Evolutionary conservation across 2,329 filamentous ascomycete species (phyloP).

Genomic region (Hypocreales sp.): DNA sequence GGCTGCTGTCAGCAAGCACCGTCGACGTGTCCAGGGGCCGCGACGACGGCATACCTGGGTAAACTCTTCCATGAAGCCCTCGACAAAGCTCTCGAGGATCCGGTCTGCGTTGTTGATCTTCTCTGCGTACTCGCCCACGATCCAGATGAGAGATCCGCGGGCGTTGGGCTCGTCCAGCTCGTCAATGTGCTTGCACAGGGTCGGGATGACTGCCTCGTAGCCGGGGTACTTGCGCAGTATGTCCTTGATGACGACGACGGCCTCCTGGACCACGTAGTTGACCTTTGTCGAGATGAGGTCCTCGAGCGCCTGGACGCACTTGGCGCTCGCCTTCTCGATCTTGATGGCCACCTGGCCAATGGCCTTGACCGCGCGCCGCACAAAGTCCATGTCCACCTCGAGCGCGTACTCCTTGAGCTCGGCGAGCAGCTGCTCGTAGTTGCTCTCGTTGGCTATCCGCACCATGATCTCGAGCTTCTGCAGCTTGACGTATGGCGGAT

Average conservation of each 20-base stretch:
- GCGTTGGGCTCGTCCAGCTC: constrained; percentile 91
- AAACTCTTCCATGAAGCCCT: constrained; percentile 91
- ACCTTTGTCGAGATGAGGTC: constrained; percentile 96
- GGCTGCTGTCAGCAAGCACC: constrained; percentile 3
- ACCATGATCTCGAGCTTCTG: constrained; percentile 99
- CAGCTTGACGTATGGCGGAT: constrained; percentile 92
- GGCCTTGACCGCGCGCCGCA: constrained; percentile 81
- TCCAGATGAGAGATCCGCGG: constrained; percentile 88
- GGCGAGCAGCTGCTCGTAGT: constrained; percentile 84
- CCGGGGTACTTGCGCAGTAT: constrained; percentile 96
- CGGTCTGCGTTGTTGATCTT: constrained; percentile 99
- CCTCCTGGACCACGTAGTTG: constrained; percentile 97
- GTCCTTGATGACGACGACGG: constrained; percentile 97
- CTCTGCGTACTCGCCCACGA: constrained; percentile 96
- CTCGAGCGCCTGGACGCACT: constrained; percentile 84
- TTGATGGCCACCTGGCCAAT: constrained; percentile 98
- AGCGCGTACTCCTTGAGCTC: constrained; percentile 95
- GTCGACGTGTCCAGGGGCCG: no score
- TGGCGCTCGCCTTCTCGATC: constrained; percentile 87
- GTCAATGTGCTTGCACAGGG: constrained; percentile 90
- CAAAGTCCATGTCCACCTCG: constrained; percentile 99
- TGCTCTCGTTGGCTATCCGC: constrained; percentile 91
- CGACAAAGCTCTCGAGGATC: constrained; percentile 80
- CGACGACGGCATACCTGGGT: constrained; percentile 49
- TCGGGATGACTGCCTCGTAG: constrained; percentile 95